phyloP scores from a whole-genome alignment of 2,329 filamentous ascomycete species.

The Stemphylium lycopersici region DNA sequence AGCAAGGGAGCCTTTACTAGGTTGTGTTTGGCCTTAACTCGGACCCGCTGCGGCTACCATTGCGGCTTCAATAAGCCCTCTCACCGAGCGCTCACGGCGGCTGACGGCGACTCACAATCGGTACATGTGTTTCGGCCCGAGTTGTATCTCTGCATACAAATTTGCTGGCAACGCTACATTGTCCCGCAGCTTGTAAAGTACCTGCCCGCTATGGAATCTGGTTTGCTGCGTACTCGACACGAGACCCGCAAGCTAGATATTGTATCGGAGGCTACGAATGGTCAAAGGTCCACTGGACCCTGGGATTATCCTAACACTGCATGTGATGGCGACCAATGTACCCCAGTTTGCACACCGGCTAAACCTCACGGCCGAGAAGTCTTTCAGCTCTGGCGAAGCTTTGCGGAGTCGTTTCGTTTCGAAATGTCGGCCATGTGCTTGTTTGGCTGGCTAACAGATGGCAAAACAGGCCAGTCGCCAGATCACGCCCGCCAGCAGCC shows the following conservation, averaged over 20 bases:
- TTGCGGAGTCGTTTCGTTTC: conserved; percentile 30
- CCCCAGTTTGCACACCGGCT: conserved; percentile 37
- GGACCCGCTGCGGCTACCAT: conserved; percentile 15
- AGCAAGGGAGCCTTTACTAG: conserved; percentile 6
- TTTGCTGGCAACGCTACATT: conserved; percentile 6
- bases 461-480: conserved; percentile 14
- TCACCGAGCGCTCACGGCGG: conserved; percentile 1
- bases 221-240: conserved; percentile 12
- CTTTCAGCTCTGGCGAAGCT: conserved; percentile 24
- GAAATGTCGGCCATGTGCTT: conserved; percentile 2
- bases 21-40: conserved; percentile 1
- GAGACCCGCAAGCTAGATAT: conserved; percentile 34
- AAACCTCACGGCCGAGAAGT: conserved; percentile 1
- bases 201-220: background rate
- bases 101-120: background rate
- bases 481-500: conserved; percentile 10
- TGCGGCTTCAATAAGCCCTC: background rate
- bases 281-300: conserved; percentile 30
- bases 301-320: conserved; percentile 9
- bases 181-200: conserved; percentile 1
- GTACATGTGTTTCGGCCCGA: conserved; percentile 6
- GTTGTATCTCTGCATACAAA: conserved; percentile 3
- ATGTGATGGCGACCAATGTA: conserved; percentile 43
- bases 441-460: conserved; percentile 7
- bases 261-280: background rate